Conservation (phyloP, 1,284 basidiomycete genomes). For the Ganoderma sinense region DNA sequence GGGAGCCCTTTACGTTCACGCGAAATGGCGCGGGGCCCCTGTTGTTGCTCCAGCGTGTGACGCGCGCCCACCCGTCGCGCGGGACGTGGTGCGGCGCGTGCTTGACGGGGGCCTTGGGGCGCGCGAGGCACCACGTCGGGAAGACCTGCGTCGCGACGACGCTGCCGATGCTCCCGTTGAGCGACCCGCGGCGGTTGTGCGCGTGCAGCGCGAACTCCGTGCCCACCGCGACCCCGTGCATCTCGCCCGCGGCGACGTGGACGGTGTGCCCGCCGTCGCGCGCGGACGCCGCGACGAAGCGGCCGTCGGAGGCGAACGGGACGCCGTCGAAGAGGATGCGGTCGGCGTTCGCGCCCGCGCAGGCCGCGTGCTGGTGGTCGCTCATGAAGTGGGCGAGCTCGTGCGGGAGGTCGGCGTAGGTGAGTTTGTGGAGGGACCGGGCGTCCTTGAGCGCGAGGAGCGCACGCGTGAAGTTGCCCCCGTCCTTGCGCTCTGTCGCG, state of each 20-base stretch:
- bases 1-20: slow-evolving; percentile 49
- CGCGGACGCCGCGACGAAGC: slow-evolving; percentile 52
- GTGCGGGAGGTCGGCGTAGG: slow-evolving; percentile 57
- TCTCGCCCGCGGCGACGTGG: slow-evolving; percentile 60
- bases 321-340: slow-evolving; percentile 62
- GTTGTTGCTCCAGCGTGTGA: slow-evolving; percentile 58
- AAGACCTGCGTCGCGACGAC: slow-evolving; percentile 59
- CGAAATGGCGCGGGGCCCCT: slow-evolving; percentile 52
- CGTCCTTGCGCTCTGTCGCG: slow-evolving; percentile 65
- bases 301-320: slow-evolving; percentile 58
- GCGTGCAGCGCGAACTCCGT: slow-evolving; percentile 65
- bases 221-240: slow-evolving; percentile 66
- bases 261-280: slow-evolving; percentile 46
- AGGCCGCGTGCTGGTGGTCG: slow-evolving; percentile 56
- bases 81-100: slow-evolving; percentile 40
- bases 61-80: slow-evolving; percentile 60
- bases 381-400: slow-evolving; percentile 42
- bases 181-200: slow-evolving; percentile 63
- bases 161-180: slow-evolving; percentile 59
- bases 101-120: slow-evolving; percentile 46
- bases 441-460: slow-evolving; percentile 55
- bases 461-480: slow-evolving; percentile 64
- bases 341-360: slow-evolving; percentile 54
- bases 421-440: slow-evolving; percentile 58
- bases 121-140: slow-evolving; percentile 63